Evolutionary conservation across 2,329 filamentous ascomycete species (phyloP), one percentile per base, ranked within the genome.

Genomic region (Cladosporium sp.): DNA sequence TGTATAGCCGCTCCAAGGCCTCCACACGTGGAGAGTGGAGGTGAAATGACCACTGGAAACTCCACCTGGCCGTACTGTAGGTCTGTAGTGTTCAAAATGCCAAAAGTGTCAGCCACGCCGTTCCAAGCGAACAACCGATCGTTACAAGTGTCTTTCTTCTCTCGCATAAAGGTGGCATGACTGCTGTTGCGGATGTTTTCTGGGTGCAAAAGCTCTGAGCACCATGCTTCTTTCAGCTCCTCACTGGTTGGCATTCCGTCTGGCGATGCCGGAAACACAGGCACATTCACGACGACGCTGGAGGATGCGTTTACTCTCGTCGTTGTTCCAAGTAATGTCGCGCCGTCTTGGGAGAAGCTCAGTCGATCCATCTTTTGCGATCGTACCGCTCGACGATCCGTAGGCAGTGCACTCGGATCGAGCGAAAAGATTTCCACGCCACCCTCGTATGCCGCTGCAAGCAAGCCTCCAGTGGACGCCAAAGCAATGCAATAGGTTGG

Each of bases 391-490:
- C 66, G 55, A 13, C 66, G 58, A 43, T 68, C 66, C 5, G 66
- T 67, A 4, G 63, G 59, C 16, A 67, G 56, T 7, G 81, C 82
- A 49, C 74, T 79, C 2, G 83, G 73, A 49, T 79, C 79, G 27
- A 95, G 69, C 6, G 88, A 87, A 43, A 87, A 85, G 0, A 95
- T 86, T 67, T 95, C 89, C 52, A 95, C 89, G 7, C 87, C 87
- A 40, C 86, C 86, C 64, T 92, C 84, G 65, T 91, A 95, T 5
- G 89, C 88, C 22, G 88, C 85, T n/a, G 89, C 89, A 41, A 95
- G 71, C 3, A 95, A 84, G 19, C 83, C 83, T 33, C 88, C 88
- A 52, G 83, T 87, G 1, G 88, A 86, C 1, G 89, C 91, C 25
- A 95, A 71, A 11, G 87, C 83, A 59, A 95, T 88, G 20, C 88